Base-by-base conservation (phyloP, 2,329 filamentous ascomycete species). In the Ceratocystis colombiana region DNA sequence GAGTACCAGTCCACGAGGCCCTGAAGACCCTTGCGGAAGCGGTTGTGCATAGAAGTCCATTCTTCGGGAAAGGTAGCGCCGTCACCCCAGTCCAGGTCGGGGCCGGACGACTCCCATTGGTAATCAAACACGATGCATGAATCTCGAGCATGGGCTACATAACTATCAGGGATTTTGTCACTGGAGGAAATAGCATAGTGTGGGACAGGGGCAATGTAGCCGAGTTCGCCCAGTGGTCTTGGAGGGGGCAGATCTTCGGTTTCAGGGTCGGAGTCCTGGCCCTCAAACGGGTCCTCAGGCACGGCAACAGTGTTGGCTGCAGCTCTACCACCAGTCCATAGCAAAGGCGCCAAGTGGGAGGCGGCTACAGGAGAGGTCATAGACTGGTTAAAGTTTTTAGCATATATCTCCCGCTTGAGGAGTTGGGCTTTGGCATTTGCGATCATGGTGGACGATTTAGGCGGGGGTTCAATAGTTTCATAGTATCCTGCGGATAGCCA, bases 401-500 rank as follows among this genome's bases (percentile, higher is more conserved):
- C 79, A 69, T 86, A 84, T 71, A 94, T 88, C 66, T 89, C 89
- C 57, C 87, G 83, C 65, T 88, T 84, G 61, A 96, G 79, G 2
- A 99, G 78, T 71, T 95, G 90, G 28, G 89, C 89, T 75, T 96
- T 97, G 37, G 94, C 93, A 50, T 85, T 84, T 30, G 89, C 88
- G 2, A 97, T 80, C 90, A 99, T 95, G 76, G 94, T 83, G 3
- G 87, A 84, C 2, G 90, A 93, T 55, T 85, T 84, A 0, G 94
- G 94, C 10, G 94, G 94, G 2, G 91, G 89, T 0, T 89, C 93
- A 70, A 96, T 96, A 64, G 88, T 82, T 69, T 96, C 91, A 72
- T 93, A 99, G 75, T 99, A 99, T 72, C 92, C 88, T 0, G 91
- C 90, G 1, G 88, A 89, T 37, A 97, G 80, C 94, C 94, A 99